phyloP scores from a whole-genome alignment of 1,284 basidiomycete species.

The Tylopilus sp. region DNA sequence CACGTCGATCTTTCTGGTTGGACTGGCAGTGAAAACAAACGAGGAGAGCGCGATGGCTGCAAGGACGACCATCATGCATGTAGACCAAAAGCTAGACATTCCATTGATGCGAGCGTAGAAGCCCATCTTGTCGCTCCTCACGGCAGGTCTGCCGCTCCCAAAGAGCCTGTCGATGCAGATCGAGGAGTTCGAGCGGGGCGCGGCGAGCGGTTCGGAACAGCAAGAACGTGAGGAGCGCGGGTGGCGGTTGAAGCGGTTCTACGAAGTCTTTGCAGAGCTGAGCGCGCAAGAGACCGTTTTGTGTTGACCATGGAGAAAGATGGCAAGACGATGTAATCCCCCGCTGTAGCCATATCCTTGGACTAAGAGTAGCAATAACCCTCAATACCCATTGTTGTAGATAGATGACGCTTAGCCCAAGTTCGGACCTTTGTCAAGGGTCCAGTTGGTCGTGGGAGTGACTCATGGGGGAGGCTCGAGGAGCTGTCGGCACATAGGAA shows the following conservation, averaged over 20 bases:
- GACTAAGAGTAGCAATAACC: not conserved
- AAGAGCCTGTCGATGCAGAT: constrained; percentile 64
- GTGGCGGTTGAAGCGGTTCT: constrained; percentile 74
- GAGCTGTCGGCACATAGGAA: no score
- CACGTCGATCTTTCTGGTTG: constrained; percentile 54
- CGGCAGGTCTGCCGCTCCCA: constrained; percentile 58
- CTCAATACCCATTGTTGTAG: constrained; percentile 3
- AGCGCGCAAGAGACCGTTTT: constrained; percentile 25
- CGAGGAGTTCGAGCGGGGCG: constrained; percentile 32
- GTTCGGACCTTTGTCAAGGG: no score
- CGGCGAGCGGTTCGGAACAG: constrained; percentile 31
- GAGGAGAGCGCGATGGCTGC: constrained; percentile 67
- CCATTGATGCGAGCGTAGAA: constrained; percentile 68
- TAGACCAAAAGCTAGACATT: constrained; percentile 67
- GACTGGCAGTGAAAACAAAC: constrained; percentile 56
- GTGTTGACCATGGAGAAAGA: not conserved
- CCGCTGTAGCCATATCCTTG: constrained; percentile 1
- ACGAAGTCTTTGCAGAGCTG: constrained; percentile 59
- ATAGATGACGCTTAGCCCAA: no score
- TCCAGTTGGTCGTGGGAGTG: no score
- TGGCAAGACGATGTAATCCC: not conserved
- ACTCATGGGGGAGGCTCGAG: no score
- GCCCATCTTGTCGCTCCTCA: constrained; percentile 49
- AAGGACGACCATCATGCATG: constrained; percentile 75
- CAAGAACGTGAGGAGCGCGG: constrained; percentile 69